Evolutionary conservation across 2,329 filamentous ascomycete genomes (phyloP), one percentile per base, ranked within the genome.

Genomic region (Microdochium paspali): DNA sequence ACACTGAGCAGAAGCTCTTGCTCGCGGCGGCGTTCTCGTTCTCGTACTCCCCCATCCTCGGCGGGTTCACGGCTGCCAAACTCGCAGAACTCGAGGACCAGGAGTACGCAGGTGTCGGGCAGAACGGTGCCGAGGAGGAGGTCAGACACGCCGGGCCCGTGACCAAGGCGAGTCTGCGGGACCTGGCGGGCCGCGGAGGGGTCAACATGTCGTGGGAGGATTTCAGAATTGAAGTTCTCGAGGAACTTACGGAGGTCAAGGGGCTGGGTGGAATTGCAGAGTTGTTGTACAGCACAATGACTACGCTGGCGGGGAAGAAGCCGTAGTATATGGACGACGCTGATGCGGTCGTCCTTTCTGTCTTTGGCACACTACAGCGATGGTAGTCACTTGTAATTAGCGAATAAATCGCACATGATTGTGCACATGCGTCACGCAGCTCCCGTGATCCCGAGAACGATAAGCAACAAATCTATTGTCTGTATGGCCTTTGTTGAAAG

Each of bases 251-350:
- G 15, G 82, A 84, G 49, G 69, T 66, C 5, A 75, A 74, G 46
- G 85, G 84, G 0, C 72, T 85, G 43, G 66, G 63, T 10, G 89
- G 89, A 0, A 72, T 91, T 25, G 76, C 77, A 15, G 74, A 83
- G 52, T 66, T 94, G 57, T 84, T 94, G 74, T 85, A 85, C 62
- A 87, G 82, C 56, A 90, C 87, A 1, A 89, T 93, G 79, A 88
- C 84, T 61, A 80, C 84, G 45, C 65, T 91, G 55, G 82, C 80
- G 65, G 77, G 70, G 50, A 64, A 66, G 28, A 66, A 20, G 35
- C 35, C 26, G 13, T 28, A 13, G 13, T 7, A 7, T 28, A 13
- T 28, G 7, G 26, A 13, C 7, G 13, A 28, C n/a, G n/a, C n/a
- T n/a, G n/a, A n/a, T n/a, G n/a, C n/a, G n/a, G n/a, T n/a, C n/a